Evolutionary conservation across 331 rosid species (phyloP), one percentile per base, ranked within the genome.

Genomic region (Phaseolus coccineus): DNA sequence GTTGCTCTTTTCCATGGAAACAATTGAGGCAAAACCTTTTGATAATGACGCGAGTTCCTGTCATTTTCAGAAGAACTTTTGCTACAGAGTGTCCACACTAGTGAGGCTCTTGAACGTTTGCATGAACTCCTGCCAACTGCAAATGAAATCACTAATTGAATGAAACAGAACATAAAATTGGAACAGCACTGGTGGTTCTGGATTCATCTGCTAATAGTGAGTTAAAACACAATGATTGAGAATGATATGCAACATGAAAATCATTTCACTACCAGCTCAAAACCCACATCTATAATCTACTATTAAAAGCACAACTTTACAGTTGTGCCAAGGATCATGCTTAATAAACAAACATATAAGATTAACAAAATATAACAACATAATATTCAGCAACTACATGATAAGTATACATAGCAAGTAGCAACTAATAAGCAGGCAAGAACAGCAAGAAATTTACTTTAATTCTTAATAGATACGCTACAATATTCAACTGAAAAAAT

Each of bases 1-100:
- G 86, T 74, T 71, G 93, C 66, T 90, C 96, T 91, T 87, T 93
- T 96, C 99, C 99, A 93, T 8, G 97, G 98, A 87, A 90, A 90
- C 71, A 89, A 86, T 56, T 77, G 84, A 77, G 99, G 97, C 52
- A 89, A 76, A 80, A 85, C 82, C 87, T 85, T 93, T 84, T 78
- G 91, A 81, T 80, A 86, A 81, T 69, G 78, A 74, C 71, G 42
- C 22, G 87, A 69, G 70, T 69, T 76, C 84, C 51, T 71, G 58
- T 69, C 76, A 62, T 79, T 78, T 81, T 85, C 77, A 27, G 86
- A 79, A 19, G 91, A 78, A 77, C 72, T 81, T 73, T 89, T 77
- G 80, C 88, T 88, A 75, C 85, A 6, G 3, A 86, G 84, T 25
- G 98, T 93, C 99, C 99, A 96, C 71, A 93, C 99, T 87, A 96